A percentile compares a stretch with the other conserved stretches of the same genome.
phyloP scores from a whole-genome alignment of 441 rosid species.

The Gossypium davidsonii region DNA sequence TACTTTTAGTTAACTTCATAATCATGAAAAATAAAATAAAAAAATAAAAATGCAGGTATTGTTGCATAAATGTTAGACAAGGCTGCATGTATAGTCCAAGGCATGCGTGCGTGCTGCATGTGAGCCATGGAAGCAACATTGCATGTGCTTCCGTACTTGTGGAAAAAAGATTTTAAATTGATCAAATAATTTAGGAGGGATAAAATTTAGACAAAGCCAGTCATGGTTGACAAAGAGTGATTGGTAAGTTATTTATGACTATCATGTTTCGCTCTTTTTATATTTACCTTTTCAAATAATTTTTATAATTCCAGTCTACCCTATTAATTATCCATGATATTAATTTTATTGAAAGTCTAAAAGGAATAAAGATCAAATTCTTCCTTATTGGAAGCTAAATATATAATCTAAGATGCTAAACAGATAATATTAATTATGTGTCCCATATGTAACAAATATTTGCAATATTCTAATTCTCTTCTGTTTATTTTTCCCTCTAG shows the following conservation, averaged over 20 bases:
- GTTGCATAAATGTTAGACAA: neutral
- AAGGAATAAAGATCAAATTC: constrained; percentile 10
- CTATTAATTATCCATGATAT: too few relatives aligned
- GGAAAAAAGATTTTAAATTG: neutral
- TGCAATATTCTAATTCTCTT: neutral
- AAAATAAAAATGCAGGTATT: neutral
- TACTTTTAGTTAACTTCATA: neutral
- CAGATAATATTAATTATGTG: constrained; percentile 7
- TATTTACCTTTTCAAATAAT: too few relatives aligned
- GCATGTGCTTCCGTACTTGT: neutral
- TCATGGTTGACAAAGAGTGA: neutral
- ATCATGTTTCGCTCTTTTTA: too few relatives aligned
- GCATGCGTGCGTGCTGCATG: constrained; percentile 4
- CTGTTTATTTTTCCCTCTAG: neutral
- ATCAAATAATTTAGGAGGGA: neutral
- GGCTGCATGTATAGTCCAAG: neutral
- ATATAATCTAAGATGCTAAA: constrained; percentile 18
- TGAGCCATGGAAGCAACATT: neutral
- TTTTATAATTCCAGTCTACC: too few relatives aligned
- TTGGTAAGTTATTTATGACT: neutral
- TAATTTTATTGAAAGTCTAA: neutral
- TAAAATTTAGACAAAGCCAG: neutral
- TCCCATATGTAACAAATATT: neutral
- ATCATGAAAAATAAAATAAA: neutral
- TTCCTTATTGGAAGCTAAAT: constrained; percentile 6